phyloP scores from a whole-genome alignment of 257 asterid genomes.

The Catharanthus roseus region DNA sequence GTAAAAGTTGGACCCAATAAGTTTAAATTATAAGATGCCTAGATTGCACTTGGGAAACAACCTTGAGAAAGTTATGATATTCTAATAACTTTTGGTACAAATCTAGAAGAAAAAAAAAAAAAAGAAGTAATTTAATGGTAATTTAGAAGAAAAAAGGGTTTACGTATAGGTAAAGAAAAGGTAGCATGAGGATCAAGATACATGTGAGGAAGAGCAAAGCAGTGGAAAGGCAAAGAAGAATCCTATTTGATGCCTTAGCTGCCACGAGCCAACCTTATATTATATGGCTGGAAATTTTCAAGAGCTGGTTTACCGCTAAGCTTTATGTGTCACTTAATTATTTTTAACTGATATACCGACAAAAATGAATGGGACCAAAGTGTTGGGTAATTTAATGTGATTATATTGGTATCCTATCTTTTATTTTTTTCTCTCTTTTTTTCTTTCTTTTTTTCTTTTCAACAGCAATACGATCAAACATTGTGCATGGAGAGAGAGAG shows the following conservation, averaged over 20 bases:
- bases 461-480: background rate
- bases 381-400: background rate
- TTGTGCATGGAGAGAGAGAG: too few species aligned
- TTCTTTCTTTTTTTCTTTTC: too few species aligned
- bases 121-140: background rate
- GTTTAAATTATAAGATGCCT: too few species aligned
- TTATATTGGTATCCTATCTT: background rate
- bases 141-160: background rate
- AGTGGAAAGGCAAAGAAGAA: background rate
- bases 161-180: slow-evolving; percentile 22
- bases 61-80: background rate
- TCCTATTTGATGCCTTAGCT: too few species aligned
- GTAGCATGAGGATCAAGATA: slow-evolving; percentile 16
- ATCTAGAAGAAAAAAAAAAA: background rate
- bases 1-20: too few species aligned
- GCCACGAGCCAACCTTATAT: too few species aligned
- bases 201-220: slow-evolving; percentile 36
- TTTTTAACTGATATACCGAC: background rate
- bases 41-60: too few species aligned
- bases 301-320: background rate
- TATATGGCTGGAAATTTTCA: slow-evolving; percentile 11
- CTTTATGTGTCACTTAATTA: background rate
- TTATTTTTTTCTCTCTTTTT: background rate
- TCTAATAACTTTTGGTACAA: background rate
- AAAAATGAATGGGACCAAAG: background rate